Conservation (phyloP, 2,329 filamentous ascomycete genomes). For the Penicillium corylophilum region DNA sequence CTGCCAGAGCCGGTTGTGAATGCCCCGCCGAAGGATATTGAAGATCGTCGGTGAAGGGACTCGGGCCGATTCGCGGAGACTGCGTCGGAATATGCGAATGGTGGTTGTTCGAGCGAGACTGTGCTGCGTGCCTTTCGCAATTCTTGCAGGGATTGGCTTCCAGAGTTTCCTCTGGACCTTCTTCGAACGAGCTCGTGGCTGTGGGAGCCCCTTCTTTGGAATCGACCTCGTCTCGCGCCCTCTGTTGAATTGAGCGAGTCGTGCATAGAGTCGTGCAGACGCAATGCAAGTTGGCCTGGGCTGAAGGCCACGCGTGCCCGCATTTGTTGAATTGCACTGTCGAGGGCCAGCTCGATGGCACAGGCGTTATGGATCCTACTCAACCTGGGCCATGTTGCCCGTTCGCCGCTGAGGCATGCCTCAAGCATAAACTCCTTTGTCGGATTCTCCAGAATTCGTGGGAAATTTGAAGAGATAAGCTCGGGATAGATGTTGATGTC, state of each 20-base stretch:
- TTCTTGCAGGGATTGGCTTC: constrained; percentile 2
- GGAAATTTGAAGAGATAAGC: constrained; percentile 71
- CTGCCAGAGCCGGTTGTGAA: constrained; percentile 20
- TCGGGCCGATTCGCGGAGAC: constrained; percentile 5
- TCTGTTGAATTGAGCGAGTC: constrained; percentile 23
- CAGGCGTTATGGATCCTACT: constrained; percentile 82
- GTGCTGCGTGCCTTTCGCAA: constrained; percentile 23
- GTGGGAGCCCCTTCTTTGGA: constrained; percentile 32
- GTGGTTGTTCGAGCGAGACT: constrained; percentile 20
- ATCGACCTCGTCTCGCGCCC: constrained; percentile 21
- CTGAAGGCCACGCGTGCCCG: constrained; percentile 39
- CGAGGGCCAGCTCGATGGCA: constrained; percentile 79
- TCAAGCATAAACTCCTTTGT: constrained; percentile 82
- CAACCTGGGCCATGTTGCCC: constrained; percentile 88
- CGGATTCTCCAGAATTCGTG: constrained; percentile 77
- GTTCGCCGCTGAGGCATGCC: constrained; percentile 73
- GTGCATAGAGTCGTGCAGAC: constrained; percentile 13
- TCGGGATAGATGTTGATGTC: constrained; percentile 92
- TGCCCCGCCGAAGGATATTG: constrained; percentile 5
- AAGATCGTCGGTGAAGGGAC: constrained; percentile 4
- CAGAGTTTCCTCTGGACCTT: constrained; percentile 10
- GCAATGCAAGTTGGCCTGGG: constrained; percentile 25
- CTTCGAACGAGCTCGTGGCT: constrained; percentile 31
- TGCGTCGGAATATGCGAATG: constrained; percentile 7
- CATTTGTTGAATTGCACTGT: constrained; percentile 42